Conservation (phyloP, 2,329 filamentous ascomycete species). For the Pyrenochaeta sp. region DNA sequence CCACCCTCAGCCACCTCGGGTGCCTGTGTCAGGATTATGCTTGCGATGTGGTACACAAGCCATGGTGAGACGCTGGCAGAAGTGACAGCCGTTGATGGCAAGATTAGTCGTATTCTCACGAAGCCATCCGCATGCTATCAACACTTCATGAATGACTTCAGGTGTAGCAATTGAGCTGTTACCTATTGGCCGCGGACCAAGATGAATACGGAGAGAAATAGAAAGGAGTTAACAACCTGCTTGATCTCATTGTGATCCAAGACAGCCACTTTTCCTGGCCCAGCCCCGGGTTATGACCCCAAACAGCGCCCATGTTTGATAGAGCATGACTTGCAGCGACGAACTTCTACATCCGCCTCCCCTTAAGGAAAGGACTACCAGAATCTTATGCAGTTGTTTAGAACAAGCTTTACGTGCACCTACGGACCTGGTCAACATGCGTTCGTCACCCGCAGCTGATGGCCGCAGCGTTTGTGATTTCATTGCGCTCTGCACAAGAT, state of each 20-base stretch:
- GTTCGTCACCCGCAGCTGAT: conserved; percentile 25
- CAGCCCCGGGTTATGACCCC: neutral
- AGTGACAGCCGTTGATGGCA: neutral
- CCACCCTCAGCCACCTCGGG: conserved; percentile 13
- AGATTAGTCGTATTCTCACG: neutral
- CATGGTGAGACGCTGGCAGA: conserved; percentile 5
- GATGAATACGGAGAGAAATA: too few relatives aligned
- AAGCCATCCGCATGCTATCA: neutral
- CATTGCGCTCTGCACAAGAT: conserved; percentile 3
- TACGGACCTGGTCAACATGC: neutral
- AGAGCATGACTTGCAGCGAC: neutral
- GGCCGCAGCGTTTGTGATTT: conserved; percentile 26
- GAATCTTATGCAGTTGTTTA: neutral
- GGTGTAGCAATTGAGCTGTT: too few relatives aligned
- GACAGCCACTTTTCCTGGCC: too few relatives aligned
- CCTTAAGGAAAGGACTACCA: too few relatives aligned
- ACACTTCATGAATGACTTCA: too few relatives aligned
- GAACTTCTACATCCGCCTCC: too few relatives aligned
- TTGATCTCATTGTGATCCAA: too few relatives aligned
- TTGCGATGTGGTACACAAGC: conserved; percentile 1
- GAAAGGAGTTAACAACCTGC: too few relatives aligned
- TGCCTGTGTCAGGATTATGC: neutral
- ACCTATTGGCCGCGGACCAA: too few relatives aligned
- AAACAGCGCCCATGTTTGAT: conserved; percentile 2
- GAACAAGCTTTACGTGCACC: conserved; percentile 1